Base-by-base conservation (phyloP, 306 rosid species). In the Pachyrhizus erosus region DNA sequence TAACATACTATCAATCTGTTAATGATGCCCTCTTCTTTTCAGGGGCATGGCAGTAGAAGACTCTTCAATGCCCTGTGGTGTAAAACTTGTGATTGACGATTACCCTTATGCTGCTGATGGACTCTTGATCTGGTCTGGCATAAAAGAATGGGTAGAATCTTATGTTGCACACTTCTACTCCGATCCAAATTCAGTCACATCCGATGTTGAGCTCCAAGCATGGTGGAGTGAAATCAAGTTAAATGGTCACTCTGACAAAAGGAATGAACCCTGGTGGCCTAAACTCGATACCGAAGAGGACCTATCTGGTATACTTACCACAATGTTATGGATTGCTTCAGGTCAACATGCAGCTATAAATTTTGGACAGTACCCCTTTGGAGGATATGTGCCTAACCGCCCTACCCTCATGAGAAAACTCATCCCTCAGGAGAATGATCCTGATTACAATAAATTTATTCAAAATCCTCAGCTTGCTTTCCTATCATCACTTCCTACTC, bases 61-160 rank as follows among this genome's bases (percentile, higher is more conserved):
- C 83, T 92, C 96, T 43, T 81, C 93, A 9, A 80, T 75, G 88
- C 91, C 98, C 21, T 82, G 84, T 76, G 99, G 99, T 49, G 80
- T 96, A 69, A 93, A 76, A 85, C 99, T 93, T 29, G 89, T 93
- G 29, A 89, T 96, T 54, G 97, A 93, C 70, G 98, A 96, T 87
- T 96, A 96, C 86, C 99, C 99, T 46, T 96, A 96, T 49, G 99
- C 99, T 39, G 87, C 97, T 2, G 99, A 96, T 66, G 99, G 99
- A 67, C 97, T 96, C 55, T 89, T 93, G 11, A 79, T 96, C 67
- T 96, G 99, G 99, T 90, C 98, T n/a, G 97, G 97, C 73, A 91
- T 91, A 68, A 84, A 91, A 90, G 97, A 96, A 76, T 93, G 96
- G 98, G 97, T 96, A 61, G 92, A 89, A 76, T 88, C 93, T 45